Evolutionary conservation across 2,329 filamentous ascomycete species (phyloP).

Genomic region (Ophiosphaerella narmari): DNA sequence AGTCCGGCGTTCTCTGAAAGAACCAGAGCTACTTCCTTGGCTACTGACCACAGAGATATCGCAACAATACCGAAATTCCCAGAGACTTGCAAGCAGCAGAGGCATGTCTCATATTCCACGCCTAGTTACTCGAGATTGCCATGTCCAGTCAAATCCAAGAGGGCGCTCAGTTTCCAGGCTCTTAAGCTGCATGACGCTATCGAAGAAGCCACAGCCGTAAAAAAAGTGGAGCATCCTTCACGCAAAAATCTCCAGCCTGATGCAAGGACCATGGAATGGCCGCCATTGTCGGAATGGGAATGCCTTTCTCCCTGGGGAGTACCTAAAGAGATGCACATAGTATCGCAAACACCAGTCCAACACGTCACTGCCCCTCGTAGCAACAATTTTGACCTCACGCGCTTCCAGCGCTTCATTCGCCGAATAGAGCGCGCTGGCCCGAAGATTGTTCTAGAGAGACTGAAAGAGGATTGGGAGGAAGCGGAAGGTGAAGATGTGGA

Average conservation of each 20-base stretch:
- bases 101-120: slow-evolving; percentile 1
- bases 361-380: slow-evolving; percentile 24
- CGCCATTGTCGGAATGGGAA: slow-evolving; percentile 42
- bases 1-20: slow-evolving; percentile 31
- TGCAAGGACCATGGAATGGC: slow-evolving; percentile 23
- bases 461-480: slow-evolving; percentile 55
- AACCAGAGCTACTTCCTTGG: slow-evolving; percentile 24
- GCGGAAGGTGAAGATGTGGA: slow-evolving; percentile 51
- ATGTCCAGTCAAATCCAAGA: slow-evolving; percentile 23
- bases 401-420: slow-evolving; percentile 59
- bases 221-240: slow-evolving; percentile 10
- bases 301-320: slow-evolving; percentile 31
- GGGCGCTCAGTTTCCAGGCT: slow-evolving; percentile 24
- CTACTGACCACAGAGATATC: slow-evolving; percentile 10
- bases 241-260: slow-evolving; percentile 15
- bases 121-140: slow-evolving; percentile 9
- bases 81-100: slow-evolving; percentile 1
- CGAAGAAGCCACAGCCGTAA: slow-evolving; percentile 4
- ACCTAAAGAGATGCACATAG: slow-evolving; percentile 21
- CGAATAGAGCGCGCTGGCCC: slow-evolving; percentile 61
- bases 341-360: slow-evolving; percentile 14
- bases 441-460: slow-evolving; percentile 58
- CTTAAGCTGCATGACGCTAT: slow-evolving; percentile 22
- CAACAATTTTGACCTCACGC: slow-evolving; percentile 33
- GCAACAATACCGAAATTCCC: neutral